Percentiles rank a stretch among this genome's conserved stretches.
phyloP scores from a whole-genome alignment of 352 stramenopile genomes.

The Globisporangium okanoganense region DNA sequence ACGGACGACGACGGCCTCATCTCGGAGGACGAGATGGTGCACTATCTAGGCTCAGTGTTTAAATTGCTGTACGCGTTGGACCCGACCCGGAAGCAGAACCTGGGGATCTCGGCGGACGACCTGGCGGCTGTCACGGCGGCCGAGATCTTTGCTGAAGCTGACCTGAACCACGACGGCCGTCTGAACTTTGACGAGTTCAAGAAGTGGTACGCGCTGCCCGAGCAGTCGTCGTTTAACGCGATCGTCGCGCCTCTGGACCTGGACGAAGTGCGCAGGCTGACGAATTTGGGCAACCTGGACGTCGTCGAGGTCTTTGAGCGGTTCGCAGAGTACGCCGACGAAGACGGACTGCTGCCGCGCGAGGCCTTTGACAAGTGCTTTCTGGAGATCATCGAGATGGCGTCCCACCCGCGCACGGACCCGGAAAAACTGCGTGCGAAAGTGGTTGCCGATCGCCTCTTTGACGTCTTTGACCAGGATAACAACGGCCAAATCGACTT shows the following conservation, averaged over 20 bases:
- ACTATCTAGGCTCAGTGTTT: constrained; percentile 85
- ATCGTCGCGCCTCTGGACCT: constrained; percentile 70
- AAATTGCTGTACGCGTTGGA: constrained; percentile 75
- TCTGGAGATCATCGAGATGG: constrained; percentile 65
- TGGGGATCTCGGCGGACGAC: constrained; percentile 58
- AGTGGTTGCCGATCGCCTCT: constrained; percentile 70
- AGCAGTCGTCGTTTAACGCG: constrained; percentile 67
- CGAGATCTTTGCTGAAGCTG: constrained; percentile 86
- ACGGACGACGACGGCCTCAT: constrained; percentile 81
- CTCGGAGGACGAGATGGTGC: constrained; percentile 78
- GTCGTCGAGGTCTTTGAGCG: constrained; percentile 86
- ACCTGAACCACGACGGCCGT: constrained; percentile 83
- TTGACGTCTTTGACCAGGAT: constrained; percentile 79
- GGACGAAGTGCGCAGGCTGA: constrained; percentile 80
- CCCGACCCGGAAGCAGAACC: constrained; percentile 47
- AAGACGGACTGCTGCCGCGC: constrained; percentile 54
- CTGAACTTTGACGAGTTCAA: constrained; percentile 85
- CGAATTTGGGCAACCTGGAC: constrained; percentile 76
- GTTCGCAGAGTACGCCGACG: constrained; percentile 69
- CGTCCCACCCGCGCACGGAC: constrained; percentile 55
- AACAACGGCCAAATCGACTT: constrained; percentile 80
- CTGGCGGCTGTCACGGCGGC: constrained; percentile 60
- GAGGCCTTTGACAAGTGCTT: constrained; percentile 74
- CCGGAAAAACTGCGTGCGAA: constrained; percentile 61
- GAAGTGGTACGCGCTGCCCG: constrained; percentile 70